Evolutionary conservation across 2,329 filamentous ascomycete species (phyloP).

Genomic region (Pseudogymnoascus sp.): DNA sequence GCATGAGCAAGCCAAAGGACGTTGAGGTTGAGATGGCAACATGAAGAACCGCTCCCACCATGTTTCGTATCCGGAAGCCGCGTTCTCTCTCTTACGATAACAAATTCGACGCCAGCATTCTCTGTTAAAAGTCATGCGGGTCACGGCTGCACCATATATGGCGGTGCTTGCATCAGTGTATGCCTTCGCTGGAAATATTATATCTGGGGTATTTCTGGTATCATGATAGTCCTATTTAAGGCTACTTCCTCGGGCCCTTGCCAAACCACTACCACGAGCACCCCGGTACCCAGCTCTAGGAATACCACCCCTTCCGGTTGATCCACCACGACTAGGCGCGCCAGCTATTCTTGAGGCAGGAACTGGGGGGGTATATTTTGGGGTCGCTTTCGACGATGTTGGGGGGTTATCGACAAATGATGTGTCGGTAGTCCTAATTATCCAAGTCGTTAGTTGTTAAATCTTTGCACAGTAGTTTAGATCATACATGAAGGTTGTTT

Average conservation of each 20-base stretch:
- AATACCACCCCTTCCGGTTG: constrained; percentile 20
- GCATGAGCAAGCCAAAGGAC: constrained; percentile 19
- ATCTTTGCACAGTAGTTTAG: constrained; percentile 7
- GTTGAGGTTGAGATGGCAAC: constrained; percentile 36
- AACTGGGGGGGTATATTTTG: constrained; percentile 31
- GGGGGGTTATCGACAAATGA: constrained; percentile 82
- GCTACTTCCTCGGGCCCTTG: constrained; percentile 24
- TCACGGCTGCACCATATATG: not conserved
- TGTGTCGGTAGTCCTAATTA: constrained; percentile 72
- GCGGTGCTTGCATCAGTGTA: not conserved
- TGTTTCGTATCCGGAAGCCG: not conserved
- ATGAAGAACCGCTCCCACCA: not conserved
- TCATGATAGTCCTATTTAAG: constrained; percentile 13
- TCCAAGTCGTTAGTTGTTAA: not conserved
- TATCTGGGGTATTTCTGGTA: constrained; percentile 4
- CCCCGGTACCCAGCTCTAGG: constrained; percentile 3
- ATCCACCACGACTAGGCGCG: constrained; percentile 19
- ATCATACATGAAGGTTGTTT: constrained; percentile 77
- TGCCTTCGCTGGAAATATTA: not conserved
- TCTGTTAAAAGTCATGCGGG: not conserved
- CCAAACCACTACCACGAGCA: constrained; percentile 16
- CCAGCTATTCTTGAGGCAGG: constrained; percentile 24
- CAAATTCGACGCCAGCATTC: not conserved
- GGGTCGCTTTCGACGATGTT: constrained; percentile 42
- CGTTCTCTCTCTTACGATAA: not conserved